Conservation (phyloP, 1,284 basidiomycete genomes). For the Xerocomus minutiporus region DNA sequence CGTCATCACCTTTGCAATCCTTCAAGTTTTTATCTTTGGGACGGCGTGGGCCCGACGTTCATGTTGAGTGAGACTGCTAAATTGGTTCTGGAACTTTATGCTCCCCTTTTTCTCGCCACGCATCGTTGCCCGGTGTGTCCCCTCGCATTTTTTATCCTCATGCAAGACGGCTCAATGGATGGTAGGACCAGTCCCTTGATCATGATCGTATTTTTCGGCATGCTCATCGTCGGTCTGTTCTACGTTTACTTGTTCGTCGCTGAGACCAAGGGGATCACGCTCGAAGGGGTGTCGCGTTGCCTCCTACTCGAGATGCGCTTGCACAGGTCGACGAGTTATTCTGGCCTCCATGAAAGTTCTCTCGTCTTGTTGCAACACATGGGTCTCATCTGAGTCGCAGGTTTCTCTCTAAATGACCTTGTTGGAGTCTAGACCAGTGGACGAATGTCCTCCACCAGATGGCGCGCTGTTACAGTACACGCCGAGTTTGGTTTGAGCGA, state of each 20-base stretch:
- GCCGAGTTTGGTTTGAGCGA: too few relatives aligned
- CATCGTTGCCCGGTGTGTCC: conserved; percentile 40
- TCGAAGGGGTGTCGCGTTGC: conserved; percentile 24
- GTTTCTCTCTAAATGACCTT: too few relatives aligned
- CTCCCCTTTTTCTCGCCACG: conserved; percentile 52
- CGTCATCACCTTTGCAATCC: conserved; percentile 56
- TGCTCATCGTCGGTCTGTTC: conserved; percentile 63
- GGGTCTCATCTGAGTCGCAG: too few relatives aligned
- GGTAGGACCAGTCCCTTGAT: conserved; percentile 69
- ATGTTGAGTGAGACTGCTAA: conserved; percentile 16
- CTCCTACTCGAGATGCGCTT: background rate
- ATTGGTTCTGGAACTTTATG: conserved; percentile 61
- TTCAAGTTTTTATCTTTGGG: conserved; percentile 54
- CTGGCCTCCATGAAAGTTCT: conserved; percentile 9
- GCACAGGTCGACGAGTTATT: conserved; percentile 30
- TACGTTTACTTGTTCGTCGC: conserved; percentile 42
- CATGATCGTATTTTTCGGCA: conserved; percentile 71
- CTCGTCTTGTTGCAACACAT: too few relatives aligned
- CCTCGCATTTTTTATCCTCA: background rate
- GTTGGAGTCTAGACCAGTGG: too few relatives aligned
- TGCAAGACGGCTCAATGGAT: background rate
- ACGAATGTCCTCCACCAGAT: too few relatives aligned
- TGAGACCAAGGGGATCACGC: conserved; percentile 28
- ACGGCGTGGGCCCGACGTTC: conserved; percentile 49
- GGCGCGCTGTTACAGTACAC: too few relatives aligned